Evolutionary conservation across 2,329 filamentous ascomycete species (phyloP).

Genomic region (Phialophora chinensis): DNA sequence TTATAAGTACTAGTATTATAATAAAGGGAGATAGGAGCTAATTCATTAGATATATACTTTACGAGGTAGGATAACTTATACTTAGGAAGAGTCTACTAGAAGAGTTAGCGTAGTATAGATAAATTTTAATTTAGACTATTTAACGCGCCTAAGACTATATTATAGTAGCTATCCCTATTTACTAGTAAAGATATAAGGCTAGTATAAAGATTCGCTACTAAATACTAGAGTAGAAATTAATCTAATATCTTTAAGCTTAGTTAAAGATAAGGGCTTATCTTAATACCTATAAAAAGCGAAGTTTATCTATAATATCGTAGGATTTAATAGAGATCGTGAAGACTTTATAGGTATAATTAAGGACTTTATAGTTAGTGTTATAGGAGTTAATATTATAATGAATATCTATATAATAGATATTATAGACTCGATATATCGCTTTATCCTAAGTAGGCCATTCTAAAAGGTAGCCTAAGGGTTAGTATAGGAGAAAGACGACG

Average conservation of each 20-base stretch:
- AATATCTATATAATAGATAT: constrained; percentile 5
- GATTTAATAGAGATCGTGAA: constrained; percentile 1
- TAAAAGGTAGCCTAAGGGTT: not conserved
- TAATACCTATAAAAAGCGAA: not conserved
- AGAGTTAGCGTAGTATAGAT: not conserved
- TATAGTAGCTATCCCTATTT: constrained; percentile 6
- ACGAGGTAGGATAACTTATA: not conserved
- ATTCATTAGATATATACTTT: not conserved
- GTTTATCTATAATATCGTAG: constrained; percentile 8
- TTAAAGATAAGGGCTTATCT: constrained; percentile 4
- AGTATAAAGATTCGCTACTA: not conserved
- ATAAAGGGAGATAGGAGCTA: constrained; percentile 3
- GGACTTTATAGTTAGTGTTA: constrained; percentile 2
- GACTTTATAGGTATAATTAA: constrained; percentile 7
- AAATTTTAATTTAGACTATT: not conserved
- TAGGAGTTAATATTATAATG: not conserved
- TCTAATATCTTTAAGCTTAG: not conserved
- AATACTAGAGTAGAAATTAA: constrained; percentile 1
- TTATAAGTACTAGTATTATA: constrained; percentile 5
- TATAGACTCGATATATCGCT: not conserved
- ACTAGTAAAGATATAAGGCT: not conserved
- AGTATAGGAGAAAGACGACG: not conserved
- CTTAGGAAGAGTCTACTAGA: not conserved
- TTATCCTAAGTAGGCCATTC: constrained; percentile 1
- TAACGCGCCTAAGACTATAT: not conserved